These are phyloP conservation scores for Sugiyamaella castrensis DNA, from an alignment of 1,139 yeast species.

Conservation along the genomic window DNA sequence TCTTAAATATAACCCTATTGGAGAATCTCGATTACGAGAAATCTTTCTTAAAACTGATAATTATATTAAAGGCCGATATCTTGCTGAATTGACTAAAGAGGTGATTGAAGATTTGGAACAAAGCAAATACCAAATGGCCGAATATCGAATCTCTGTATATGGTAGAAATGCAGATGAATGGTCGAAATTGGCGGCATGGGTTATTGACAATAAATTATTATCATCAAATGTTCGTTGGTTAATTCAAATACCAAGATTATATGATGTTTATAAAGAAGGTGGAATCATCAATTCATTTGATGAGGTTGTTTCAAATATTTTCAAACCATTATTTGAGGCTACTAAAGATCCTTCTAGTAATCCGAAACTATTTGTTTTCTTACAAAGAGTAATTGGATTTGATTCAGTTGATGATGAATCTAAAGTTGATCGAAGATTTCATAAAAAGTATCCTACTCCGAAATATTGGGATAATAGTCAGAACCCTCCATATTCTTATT, in stretches of 20 bases:
- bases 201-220: slow-evolving; percentile 83
- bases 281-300: slow-evolving; percentile 69
- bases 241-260: slow-evolving; percentile 89
- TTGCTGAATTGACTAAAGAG: slow-evolving; percentile 91
- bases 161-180: slow-evolving; percentile 90
- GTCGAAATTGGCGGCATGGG: slow-evolving; percentile 95
- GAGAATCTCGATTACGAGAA: slow-evolving; percentile 94
- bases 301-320: slow-evolving; percentile 72
- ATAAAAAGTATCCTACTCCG: slow-evolving; percentile 79
- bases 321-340: slow-evolving; percentile 90
- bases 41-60: slow-evolving; percentile 95
- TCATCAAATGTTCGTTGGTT: slow-evolving; percentile 97
- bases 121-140: slow-evolving; percentile 95
- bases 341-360: slow-evolving; percentile 77
- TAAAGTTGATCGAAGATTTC: slow-evolving; percentile 77
- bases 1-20: slow-evolving; percentile 95
- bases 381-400: slow-evolving; percentile 94
- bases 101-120: slow-evolving; percentile 89
- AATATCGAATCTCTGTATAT: slow-evolving; percentile 88
- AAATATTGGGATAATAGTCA: slow-evolving; percentile 68
- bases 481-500: slow-evolving; percentile 98
- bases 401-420: slow-evolving; percentile 99
- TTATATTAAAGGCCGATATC: slow-evolving; percentile 78
- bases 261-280: slow-evolving; percentile 79
- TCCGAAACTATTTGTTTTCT: slow-evolving; percentile 82